Evolutionary conservation across 306 rosid genomes (phyloP), one percentile per base, ranked within the genome.

Genomic region (Rosa persica): DNA sequence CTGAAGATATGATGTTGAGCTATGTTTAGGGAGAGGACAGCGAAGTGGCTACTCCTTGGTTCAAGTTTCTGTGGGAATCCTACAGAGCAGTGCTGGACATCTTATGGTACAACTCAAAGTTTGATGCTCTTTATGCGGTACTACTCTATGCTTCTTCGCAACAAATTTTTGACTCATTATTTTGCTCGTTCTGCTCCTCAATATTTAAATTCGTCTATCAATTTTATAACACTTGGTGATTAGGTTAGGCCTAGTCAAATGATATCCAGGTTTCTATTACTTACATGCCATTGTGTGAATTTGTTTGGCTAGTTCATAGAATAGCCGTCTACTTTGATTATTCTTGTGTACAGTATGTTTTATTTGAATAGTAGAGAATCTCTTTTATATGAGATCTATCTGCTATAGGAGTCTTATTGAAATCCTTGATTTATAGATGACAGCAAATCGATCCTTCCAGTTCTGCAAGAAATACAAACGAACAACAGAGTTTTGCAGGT

Each of bases 371-470:
- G 52, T 48, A 12, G 3, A 48, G 52, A 3, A 48, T 48, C 6
- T 15, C 4, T 49, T 40, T 42, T 42, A 30, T 30, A 30, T 30
- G 34, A 30, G 49, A 43, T 49, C 2, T 49, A 3, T 5, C 46
- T 42, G 46, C 46, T 49, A 17, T 49, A 5, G 6, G 54, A 30
- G 19, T 13, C 68, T 30, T 36, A 54, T 36, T 54, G 75, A 2
- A 30, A 5, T 44, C 8, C 42, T 72, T 67, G 6, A 58, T 80
- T 25, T 82, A 85, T 86, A 95, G 99, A 93, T 95, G 98, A 95
- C 99, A 25, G 99, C 97, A 16, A 97, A 93, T 80, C 94, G 99
- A 72, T 96, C 99, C 74, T 93, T 95, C 81, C 97, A 95, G 86
- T 95, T 95, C 83, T 93, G 99, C 85, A 93, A 95, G 89, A 93